phyloP scores from a whole-genome alignment of 1,284 basidiomycete species.

The Irpex sp. region DNA sequence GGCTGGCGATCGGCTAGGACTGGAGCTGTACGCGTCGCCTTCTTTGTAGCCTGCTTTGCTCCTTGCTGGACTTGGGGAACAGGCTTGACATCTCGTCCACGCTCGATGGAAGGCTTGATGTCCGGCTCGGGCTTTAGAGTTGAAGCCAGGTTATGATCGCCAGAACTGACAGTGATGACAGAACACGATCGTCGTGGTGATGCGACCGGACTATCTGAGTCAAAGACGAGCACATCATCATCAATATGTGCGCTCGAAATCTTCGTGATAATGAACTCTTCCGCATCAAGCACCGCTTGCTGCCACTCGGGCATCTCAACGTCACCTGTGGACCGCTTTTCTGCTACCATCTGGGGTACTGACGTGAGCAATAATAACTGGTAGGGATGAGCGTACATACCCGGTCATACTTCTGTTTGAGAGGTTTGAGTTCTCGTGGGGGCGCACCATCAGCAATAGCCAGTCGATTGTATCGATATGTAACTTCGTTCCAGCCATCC shows the following conservation, averaged over 20 bases:
- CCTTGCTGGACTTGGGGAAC: too few species aligned
- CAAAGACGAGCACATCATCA: background rate
- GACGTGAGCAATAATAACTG: background rate
- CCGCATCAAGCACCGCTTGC: background rate
- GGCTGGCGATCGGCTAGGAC: background rate
- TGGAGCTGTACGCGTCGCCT: background rate
- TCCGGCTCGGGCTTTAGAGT: too few species aligned
- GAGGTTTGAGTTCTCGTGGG: background rate
- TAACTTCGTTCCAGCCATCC: background rate
- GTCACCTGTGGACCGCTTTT: background rate
- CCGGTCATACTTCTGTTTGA: background rate
- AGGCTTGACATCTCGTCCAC: too few species aligned
- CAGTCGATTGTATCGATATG: background rate
- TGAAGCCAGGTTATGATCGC: too few species aligned
- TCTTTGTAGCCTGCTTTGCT: too few species aligned
- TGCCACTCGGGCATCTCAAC: background rate
- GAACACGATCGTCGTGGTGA: too few species aligned
- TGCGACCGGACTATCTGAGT: too few species aligned
- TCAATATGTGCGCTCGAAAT: background rate
- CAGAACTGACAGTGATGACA: too few species aligned
- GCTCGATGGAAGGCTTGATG: too few species aligned
- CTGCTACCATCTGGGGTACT: background rate
- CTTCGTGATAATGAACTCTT: background rate
- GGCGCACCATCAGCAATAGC: background rate
- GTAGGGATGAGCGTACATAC: background rate